A percentile compares a stretch with the other conserved stretches of the same genome.
Evolutionary conservation across 1,139 yeast genomes (phyloP).

Genomic region (Meyerozyma smithsonii): DNA sequence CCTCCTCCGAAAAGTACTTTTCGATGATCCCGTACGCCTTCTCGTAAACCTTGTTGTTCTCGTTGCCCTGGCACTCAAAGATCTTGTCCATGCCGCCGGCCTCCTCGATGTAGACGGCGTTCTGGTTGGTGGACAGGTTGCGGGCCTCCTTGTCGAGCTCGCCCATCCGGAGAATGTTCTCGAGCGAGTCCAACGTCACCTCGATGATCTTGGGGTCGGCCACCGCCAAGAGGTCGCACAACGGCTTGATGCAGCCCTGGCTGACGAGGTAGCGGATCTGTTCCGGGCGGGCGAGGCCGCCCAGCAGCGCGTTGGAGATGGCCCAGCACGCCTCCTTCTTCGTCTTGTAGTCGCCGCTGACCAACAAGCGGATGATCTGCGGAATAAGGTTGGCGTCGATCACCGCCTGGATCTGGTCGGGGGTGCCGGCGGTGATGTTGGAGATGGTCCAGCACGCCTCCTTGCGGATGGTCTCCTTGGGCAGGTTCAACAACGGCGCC

Average conservation of each 20-base stretch:
- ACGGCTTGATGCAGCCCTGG: slow-evolving; percentile 96
- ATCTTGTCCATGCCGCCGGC: slow-evolving; percentile 99
- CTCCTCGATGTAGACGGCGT: slow-evolving; percentile 89
- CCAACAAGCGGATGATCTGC: slow-evolving; percentile 77
- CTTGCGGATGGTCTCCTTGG: slow-evolving; percentile 89
- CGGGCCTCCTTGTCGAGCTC: slow-evolving; percentile 83
- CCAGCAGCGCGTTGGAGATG: slow-evolving; percentile 93
- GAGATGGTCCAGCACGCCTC: slow-evolving; percentile 99
- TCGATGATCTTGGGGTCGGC: slow-evolving; percentile 92
- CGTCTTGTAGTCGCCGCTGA: slow-evolving; percentile 87
- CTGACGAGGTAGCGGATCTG: slow-evolving; percentile 87
- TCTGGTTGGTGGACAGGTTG: slow-evolving; percentile 67
- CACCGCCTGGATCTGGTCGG: slow-evolving; percentile 94
- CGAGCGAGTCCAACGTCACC: slow-evolving; percentile 92
- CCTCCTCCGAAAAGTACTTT: slow-evolving; percentile 85
- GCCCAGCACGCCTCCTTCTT: slow-evolving; percentile 99
- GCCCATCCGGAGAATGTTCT: slow-evolving; percentile 90
- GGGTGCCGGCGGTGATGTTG: slow-evolving; percentile 94
- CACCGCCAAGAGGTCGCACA: slow-evolving; percentile 83
- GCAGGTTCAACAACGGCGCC: slow-evolving; percentile 71
- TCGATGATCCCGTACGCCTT: slow-evolving; percentile 90
- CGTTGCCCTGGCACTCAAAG: slow-evolving; percentile 86
- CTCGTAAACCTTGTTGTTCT: slow-evolving; percentile 86
- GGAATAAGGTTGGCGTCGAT: slow-evolving; percentile 93
- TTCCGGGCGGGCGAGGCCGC: slow-evolving; percentile 88